These are phyloP conservation scores for Termitomyces sp. DNA, from an alignment of 768 basidiomycete species.

Conservation along the genomic window DNA sequence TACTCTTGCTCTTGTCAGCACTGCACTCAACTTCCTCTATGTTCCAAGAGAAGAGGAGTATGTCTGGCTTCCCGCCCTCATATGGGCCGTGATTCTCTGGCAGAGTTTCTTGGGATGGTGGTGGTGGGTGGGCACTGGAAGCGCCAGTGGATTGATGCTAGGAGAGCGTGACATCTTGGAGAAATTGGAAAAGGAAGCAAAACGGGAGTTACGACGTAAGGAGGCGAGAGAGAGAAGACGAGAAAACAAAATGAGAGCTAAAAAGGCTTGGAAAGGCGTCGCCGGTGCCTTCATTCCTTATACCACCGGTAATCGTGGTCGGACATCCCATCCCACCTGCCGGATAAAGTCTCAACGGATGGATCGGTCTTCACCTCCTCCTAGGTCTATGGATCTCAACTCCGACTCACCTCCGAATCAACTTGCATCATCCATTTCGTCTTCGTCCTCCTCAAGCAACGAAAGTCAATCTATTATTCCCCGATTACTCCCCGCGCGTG, in stretches of 20 bases:
- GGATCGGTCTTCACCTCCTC: conserved; percentile 4
- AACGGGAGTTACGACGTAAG: conserved; percentile 46
- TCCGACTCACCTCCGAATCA: conserved; percentile 7
- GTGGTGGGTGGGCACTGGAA: conserved; percentile 99
- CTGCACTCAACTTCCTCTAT: conserved; percentile 84
- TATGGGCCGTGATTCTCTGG: conserved; percentile 94
- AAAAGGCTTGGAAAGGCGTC: conserved; percentile 57
- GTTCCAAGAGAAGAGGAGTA: conserved; percentile 82
- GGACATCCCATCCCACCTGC: neutral
- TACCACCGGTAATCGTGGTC: conserved; percentile 1
- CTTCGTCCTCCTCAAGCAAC: conserved; percentile 16
- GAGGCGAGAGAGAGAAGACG: conserved; percentile 45
- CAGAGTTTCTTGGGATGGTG: conserved; percentile 97
- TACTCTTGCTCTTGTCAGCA: conserved; percentile 76
- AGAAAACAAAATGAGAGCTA: conserved; percentile 50
- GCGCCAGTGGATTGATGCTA: conserved; percentile 51
- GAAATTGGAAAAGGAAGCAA: conserved; percentile 50
- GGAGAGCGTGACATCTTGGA: conserved; percentile 63
- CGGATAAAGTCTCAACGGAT: neutral
- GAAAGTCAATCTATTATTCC: conserved; percentile 29
- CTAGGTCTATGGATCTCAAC: conserved; percentile 5
- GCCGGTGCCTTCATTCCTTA: conserved; percentile 42
- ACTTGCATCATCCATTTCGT: conserved; percentile 8
- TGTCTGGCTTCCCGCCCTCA: conserved; percentile 86
- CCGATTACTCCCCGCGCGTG: conserved; percentile 34